A percentile compares a stretch with the other conserved stretches of the same genome.
phyloP scores from a whole-genome alignment of 345 rosid genomes.

The Euphorbia lathyris region DNA sequence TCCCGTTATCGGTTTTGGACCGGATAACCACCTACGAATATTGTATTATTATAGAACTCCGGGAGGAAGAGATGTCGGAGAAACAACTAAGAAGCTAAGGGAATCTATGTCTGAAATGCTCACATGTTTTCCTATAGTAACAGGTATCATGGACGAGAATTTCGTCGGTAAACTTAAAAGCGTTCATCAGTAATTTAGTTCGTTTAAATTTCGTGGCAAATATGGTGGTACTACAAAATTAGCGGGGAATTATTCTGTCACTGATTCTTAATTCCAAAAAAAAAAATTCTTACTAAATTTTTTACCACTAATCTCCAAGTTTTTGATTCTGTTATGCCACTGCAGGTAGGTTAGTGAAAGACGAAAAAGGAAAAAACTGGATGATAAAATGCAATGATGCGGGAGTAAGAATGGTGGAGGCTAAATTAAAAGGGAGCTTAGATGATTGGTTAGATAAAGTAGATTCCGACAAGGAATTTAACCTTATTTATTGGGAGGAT shows the following conservation, averaged over 20 bases:
- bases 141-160: too few relatives aligned
- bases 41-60: constrained; percentile 50
- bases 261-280: too few relatives aligned
- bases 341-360: too few relatives aligned
- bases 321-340: too few relatives aligned
- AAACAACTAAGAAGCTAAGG: constrained; percentile 38
- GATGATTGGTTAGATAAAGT: constrained; percentile 53
- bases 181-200: too few relatives aligned
- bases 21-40: constrained; percentile 41
- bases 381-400: constrained; percentile 70
- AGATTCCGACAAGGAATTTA: constrained; percentile 53
- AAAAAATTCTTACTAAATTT: too few relatives aligned
- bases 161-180: too few relatives aligned
- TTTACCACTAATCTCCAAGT: too few relatives aligned
- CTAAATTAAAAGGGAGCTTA: too few relatives aligned
- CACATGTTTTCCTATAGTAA: constrained; percentile 42
- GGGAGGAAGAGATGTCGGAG: constrained; percentile 30
- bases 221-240: too few relatives aligned
- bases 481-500: constrained; percentile 72
- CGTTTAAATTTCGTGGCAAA: too few relatives aligned
- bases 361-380: constrained; percentile 46
- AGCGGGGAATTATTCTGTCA: too few relatives aligned
- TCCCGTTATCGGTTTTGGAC: constrained; percentile 52
- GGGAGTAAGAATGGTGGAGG: constrained; percentile 64
- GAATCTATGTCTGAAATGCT: constrained; percentile 50